Conservation (phyloP, 2,329 filamentous ascomycete species). For the Aspergillus pseudoterreus region DNA sequence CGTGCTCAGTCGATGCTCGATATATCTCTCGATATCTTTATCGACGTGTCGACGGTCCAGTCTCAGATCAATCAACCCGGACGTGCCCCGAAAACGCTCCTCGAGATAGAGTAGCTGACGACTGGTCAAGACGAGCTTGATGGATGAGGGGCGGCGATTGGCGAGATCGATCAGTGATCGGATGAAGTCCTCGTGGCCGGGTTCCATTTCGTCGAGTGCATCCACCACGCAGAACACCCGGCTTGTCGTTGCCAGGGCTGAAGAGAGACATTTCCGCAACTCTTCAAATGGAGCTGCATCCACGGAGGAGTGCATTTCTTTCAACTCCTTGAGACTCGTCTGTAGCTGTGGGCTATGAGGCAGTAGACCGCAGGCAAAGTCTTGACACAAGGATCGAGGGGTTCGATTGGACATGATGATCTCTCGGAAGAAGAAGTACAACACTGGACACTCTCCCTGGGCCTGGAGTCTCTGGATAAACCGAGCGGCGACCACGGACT, state of each 20-base stretch:
- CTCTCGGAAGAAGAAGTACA: constrained; percentile 21
- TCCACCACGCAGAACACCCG: constrained; percentile 41
- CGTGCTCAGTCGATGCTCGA: constrained; percentile 23
- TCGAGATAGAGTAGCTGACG: constrained; percentile 36
- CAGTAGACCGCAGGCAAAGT: constrained; percentile 11
- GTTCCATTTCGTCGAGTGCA: constrained; percentile 49
- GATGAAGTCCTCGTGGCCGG: constrained; percentile 34
- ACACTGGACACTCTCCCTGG: constrained; percentile 3
- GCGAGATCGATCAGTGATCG: constrained; percentile 31
- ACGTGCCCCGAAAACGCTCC: constrained; percentile 21
- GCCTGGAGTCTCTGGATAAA: constrained; percentile 8
- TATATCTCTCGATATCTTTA: constrained; percentile 39
- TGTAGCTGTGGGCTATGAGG: constrained; percentile 8
- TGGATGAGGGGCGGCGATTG: constrained; percentile 21
- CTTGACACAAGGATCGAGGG: constrained; percentile 10
- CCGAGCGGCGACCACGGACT: constrained; percentile 20
- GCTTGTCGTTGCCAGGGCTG: constrained; percentile 2
- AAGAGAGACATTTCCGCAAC: constrained; percentile 3
- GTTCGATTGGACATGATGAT: constrained; percentile 18
- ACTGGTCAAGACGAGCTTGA: constrained; percentile 47
- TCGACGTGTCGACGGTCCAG: constrained; percentile 38
- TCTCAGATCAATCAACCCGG: constrained; percentile 28
- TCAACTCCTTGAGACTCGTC: background rate
- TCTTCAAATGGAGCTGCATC: background rate
- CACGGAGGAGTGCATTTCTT: background rate